Percentiles rank a stretch among this genome's conserved stretches.
Evolutionary conservation across 2,329 filamentous ascomycete species (phyloP).

Genomic region (Dothistroma septosporum): DNA sequence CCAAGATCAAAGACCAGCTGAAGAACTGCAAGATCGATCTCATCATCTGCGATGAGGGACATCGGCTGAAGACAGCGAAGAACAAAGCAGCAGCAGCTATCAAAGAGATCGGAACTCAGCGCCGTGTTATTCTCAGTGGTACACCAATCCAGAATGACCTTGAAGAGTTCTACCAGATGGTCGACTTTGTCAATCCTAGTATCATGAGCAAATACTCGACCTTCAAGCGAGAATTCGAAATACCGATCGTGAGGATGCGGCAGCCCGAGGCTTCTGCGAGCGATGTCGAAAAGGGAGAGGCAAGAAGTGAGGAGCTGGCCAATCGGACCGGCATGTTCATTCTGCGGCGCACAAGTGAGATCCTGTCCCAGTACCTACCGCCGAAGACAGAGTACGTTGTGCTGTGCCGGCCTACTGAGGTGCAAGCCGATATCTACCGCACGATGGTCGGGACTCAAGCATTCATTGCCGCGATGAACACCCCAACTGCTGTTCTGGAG

Average conservation of each 20-base stretch:
- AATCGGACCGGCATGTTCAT: constrained; percentile 61
- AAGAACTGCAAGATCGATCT: constrained; percentile 63
- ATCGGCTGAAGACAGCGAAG: constrained; percentile 63
- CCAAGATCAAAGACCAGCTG: constrained; percentile 61
- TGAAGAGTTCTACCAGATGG: constrained; percentile 63
- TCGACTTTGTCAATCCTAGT: constrained; percentile 66
- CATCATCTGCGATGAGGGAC: constrained; percentile 66
- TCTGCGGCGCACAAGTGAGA: constrained; percentile 61
- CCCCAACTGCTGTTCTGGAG: constrained; percentile 59
- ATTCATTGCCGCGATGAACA: constrained; percentile 60
- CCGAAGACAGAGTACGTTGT: constrained; percentile 65
- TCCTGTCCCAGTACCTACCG: constrained; percentile 62
- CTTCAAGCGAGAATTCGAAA: constrained; percentile 63
- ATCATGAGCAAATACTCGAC: constrained; percentile 58
- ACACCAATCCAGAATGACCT: constrained; percentile 67
- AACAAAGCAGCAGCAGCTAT: constrained; percentile 66
- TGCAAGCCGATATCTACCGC: constrained; percentile 59
- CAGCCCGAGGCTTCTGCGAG: constrained; percentile 60
- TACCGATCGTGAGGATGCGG: constrained; percentile 59
- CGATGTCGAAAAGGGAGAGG: constrained; percentile 61
- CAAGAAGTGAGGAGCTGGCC: constrained; percentile 57
- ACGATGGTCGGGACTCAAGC: constrained; percentile 61
- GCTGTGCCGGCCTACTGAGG: constrained; percentile 59
- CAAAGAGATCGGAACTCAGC: constrained; percentile 57
- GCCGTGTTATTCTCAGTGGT: constrained; percentile 61